Evolutionary conservation across 23 red algal genomes (phyloP).

Genomic region (Gracilaria caudata): DNA sequence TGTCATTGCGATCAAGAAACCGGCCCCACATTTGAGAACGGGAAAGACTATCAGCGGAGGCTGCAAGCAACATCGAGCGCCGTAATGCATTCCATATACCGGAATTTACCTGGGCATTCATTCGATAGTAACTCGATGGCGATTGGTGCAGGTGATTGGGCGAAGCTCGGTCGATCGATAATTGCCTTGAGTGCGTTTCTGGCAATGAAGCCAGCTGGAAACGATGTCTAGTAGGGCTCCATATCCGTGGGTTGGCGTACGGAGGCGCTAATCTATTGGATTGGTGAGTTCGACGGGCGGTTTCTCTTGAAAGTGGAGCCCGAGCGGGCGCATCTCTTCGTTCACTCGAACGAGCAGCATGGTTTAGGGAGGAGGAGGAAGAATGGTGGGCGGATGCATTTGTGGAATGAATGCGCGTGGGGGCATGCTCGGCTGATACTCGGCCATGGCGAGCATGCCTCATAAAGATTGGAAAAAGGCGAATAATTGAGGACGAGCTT

Average conservation of each 20-base stretch:
- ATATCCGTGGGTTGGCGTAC: background rate
- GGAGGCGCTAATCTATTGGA: background rate
- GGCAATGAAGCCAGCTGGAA: background rate
- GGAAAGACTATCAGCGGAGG: conserved; percentile 11
- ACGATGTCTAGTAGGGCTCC: background rate
- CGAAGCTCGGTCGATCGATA: background rate
- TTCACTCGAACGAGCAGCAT: background rate
- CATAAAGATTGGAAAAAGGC: background rate
- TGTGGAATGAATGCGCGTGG: background rate
- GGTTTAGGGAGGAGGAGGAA: background rate
- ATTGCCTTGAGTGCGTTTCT: background rate
- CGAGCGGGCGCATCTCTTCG: conserved; percentile 8
- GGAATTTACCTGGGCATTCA: background rate
- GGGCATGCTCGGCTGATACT: background rate
- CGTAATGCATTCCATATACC: background rate
- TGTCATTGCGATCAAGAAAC: background rate
- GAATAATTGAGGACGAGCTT: conserved; percentile 4
- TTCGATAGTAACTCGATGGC: background rate
- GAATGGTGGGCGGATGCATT: background rate
- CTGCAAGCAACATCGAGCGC: conserved; percentile 5
- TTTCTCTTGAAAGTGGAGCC: background rate
- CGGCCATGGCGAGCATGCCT: background rate
- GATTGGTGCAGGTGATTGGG: background rate
- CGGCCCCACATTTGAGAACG: conserved; percentile 8
- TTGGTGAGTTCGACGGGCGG: background rate